phyloP scores from a whole-genome alignment of 352 stramenopile genomes.

The Phytophthora pisi region DNA sequence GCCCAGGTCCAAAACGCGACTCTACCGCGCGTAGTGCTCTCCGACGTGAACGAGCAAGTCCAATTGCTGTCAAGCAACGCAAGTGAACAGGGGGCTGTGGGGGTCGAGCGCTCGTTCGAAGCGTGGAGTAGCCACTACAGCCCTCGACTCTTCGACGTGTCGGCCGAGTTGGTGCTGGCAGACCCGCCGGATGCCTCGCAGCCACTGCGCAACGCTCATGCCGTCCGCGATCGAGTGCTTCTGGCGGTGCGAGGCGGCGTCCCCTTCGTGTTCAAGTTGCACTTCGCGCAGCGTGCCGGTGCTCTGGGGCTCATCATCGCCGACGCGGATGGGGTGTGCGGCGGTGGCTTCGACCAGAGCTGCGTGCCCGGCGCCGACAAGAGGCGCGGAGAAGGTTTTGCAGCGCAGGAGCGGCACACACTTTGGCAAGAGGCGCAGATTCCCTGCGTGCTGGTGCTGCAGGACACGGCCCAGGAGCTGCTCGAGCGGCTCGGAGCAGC shows the following conservation, averaged over 20 bases:
- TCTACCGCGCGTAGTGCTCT: constrained; percentile 53
- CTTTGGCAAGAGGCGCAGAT: constrained; percentile 66
- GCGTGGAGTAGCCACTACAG: constrained; percentile 77
- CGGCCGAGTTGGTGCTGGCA: constrained; percentile 64
- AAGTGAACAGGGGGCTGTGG: not conserved
- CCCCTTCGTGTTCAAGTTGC: constrained; percentile 73
- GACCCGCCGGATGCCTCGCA: constrained; percentile 63
- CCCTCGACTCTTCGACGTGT: constrained; percentile 67
- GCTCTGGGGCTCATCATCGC: constrained; percentile 71
- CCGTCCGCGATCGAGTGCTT: constrained; percentile 63
- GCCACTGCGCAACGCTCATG: constrained; percentile 54
- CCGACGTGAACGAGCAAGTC: constrained; percentile 58
- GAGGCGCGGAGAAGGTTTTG: constrained; percentile 62
- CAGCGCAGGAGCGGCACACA: constrained; percentile 50
- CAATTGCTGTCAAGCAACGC: constrained; percentile 26
- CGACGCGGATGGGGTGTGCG: constrained; percentile 53
- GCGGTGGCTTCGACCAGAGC: constrained; percentile 62
- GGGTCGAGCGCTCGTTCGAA: constrained; percentile 41
- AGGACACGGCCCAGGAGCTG: constrained; percentile 41
- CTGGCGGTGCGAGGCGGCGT: constrained; percentile 56
- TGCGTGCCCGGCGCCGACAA: constrained; percentile 69
- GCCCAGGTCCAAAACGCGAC: constrained; percentile 22
- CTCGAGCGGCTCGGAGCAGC: constrained; percentile 22
- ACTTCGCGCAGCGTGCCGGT: constrained; percentile 64
- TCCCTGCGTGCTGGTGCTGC: constrained; percentile 57